Conservation (phyloP, 345 rosid species). For the Hibiscus tridactylites region DNA sequence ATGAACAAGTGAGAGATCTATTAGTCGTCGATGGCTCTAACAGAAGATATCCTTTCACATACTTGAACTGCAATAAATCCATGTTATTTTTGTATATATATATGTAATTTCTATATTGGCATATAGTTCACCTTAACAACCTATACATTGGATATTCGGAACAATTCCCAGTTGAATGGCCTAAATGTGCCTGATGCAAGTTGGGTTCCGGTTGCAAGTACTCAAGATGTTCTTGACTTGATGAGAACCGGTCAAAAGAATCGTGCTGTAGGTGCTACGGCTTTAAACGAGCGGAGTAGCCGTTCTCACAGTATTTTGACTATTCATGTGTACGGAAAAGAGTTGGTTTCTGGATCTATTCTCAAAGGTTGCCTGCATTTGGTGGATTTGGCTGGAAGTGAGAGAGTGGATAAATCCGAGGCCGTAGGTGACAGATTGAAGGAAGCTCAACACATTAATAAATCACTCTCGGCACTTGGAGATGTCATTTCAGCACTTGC, state of each 20-base stretch:
- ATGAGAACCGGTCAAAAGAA: slow-evolving; percentile 88
- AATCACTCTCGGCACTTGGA: slow-evolving; percentile 87
- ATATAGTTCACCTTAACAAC: slow-evolving; percentile 37
- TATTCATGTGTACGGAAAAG: slow-evolving; percentile 85
- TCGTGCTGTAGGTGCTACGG: slow-evolving; percentile 96
- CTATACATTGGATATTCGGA: slow-evolving; percentile 81
- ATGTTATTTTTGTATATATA: not conserved
- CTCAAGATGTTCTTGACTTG: slow-evolving; percentile 80
- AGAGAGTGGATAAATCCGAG: slow-evolving; percentile 93
- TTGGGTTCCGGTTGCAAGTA: slow-evolving; percentile 68
- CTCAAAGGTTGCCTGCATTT: slow-evolving; percentile 86
- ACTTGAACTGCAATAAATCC: not conserved
- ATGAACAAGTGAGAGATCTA: slow-evolving; percentile 93
- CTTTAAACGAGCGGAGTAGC: slow-evolving; percentile 87
- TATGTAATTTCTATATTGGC: not conserved
- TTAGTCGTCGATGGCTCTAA: slow-evolving; percentile 77
- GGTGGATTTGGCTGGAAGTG: slow-evolving; percentile 98
- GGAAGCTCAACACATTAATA: slow-evolving; percentile 93
- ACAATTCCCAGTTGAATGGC: slow-evolving; percentile 81
- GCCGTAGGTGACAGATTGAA: slow-evolving; percentile 93
- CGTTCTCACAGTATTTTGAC: slow-evolving; percentile 93
- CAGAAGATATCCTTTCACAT: slow-evolving; percentile 75
- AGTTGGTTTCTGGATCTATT: slow-evolving; percentile 66
- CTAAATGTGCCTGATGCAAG: slow-evolving; percentile 98
- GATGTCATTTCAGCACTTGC: slow-evolving; percentile 96